Base-by-base conservation (phyloP, 257 asterid genomes). In the Gardenia jasminoides region DNA sequence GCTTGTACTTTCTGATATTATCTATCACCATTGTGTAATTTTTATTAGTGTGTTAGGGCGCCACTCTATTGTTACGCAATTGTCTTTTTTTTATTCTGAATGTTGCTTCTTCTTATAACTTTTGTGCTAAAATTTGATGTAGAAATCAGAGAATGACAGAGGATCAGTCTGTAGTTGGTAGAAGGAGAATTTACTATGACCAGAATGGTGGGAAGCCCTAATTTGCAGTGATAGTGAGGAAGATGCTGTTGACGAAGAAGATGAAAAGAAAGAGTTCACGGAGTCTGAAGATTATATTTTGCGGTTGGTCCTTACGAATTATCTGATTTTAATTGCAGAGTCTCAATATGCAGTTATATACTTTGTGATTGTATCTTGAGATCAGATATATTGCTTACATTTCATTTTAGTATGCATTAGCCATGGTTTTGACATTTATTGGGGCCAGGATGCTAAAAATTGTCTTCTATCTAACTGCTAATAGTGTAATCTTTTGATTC, bases 141-240 rank as follows among this genome's bases (percentile, higher is more conserved):
- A 96, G 99, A 90, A 96, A 96, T 82, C 98, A 92, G 82, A 90
- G 93, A 80, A 96, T 96, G 99, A 88, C 97, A 10, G 97, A 90
- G 86, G 98, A 93, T 81, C 98, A 96, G 86, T 96, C 99, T 10
- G 97, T 92, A 58, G 88, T 96, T 50, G 99, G 99, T 74, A 90
- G 99, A 83, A 91, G 99, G 80, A 90, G 99, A 85, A 96, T 96
- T 74, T 96, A 96, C 85, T 96, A 96, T 86, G 99, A 90, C 71
- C 96, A 88, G 76, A 89, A 67, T 88, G 96, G 97, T 31, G 99
- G 99, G 99, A 96, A 88, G 94, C 99, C 79, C 92, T 96, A 56
- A 92, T 96, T 80, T 93, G 97, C 78, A 96, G 98, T 84, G 99
- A 96, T 66, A 93, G 97, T 67, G 99, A 96, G 85, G 99, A 96